Percentiles rank a stretch among this genome's conserved stretches.
Evolutionary conservation across 1,139 yeast genomes (phyloP).

Genomic region (Debaryomyces sp.): DNA sequence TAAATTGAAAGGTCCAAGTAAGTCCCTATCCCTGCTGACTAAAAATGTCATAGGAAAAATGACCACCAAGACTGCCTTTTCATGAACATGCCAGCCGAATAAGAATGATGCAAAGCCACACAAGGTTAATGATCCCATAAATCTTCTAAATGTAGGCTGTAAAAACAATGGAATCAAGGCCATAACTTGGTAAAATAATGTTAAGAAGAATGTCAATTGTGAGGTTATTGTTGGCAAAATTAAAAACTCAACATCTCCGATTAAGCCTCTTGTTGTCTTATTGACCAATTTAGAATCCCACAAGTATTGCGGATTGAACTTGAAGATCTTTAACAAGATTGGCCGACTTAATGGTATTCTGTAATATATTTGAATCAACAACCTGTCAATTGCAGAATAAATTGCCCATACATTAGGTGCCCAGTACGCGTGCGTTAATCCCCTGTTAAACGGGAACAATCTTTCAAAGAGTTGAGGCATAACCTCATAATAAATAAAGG

Average conservation of each 20-base stretch:
- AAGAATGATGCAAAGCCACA: constrained; percentile 91
- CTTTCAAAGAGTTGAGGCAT: constrained; percentile 67
- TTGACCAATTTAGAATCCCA: constrained; percentile 27
- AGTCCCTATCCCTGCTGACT: constrained; percentile 69
- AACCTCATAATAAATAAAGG: constrained; percentile 67
- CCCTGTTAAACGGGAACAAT: constrained; percentile 91
- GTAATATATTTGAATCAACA: constrained; percentile 56
- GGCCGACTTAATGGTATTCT: constrained; percentile 48
- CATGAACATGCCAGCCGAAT: constrained; percentile 99
- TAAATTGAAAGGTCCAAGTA: constrained; percentile 66
- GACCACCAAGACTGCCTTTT: constrained; percentile 86
- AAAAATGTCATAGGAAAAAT: constrained; percentile 89
- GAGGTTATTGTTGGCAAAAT: constrained; percentile 84
- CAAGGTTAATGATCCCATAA: constrained; percentile 79
- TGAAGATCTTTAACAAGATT: constrained; percentile 34
- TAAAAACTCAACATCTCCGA: constrained; percentile 84
- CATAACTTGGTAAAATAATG: constrained; percentile 77
- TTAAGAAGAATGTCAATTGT: constrained; percentile 70
- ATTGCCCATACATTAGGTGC: constrained; percentile 98
- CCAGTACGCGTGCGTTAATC: constrained; percentile 98
- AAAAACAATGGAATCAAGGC: constrained; percentile 76
- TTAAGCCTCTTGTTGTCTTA: constrained; percentile 80
- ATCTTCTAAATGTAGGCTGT: constrained; percentile 76
- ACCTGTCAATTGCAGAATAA: constrained; percentile 82
- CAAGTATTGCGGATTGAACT: constrained; percentile 33